Conservation (phyloP, 139 green algal species). For the Astrephomene gubernaculifera region DNA sequence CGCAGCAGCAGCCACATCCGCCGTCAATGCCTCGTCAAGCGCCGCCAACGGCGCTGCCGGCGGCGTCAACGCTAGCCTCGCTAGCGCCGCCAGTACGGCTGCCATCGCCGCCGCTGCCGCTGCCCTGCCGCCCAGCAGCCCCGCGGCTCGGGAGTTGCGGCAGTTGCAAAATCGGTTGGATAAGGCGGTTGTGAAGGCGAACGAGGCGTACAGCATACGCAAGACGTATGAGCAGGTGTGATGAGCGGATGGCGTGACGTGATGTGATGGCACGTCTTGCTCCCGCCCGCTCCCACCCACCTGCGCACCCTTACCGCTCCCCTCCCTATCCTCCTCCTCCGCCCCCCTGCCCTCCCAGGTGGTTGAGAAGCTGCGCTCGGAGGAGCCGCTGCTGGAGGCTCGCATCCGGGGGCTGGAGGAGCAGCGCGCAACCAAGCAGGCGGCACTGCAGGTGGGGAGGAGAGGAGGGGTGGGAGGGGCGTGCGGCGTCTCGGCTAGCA, state of each 20-base stretch:
- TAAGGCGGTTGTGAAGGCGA: constrained; percentile 75
- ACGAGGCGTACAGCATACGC: constrained; percentile 73
- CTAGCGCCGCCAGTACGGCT: constrained; percentile 2
- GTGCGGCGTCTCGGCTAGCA: too few species aligned
- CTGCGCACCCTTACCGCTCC: too few species aligned
- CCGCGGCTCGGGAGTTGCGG: constrained; percentile 48
- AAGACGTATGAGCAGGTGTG: constrained; percentile 74
- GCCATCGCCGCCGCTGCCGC: neutral
- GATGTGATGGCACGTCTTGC: too few species aligned
- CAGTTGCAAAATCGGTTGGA: constrained; percentile 76
- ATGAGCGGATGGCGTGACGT: too few species aligned
- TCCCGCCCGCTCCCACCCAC: too few species aligned
- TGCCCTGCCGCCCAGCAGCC: neutral
- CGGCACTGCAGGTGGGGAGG: constrained; percentile 38
- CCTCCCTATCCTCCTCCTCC: neutral
- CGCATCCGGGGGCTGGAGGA: constrained; percentile 60
- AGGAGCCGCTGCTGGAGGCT: constrained; percentile 59
- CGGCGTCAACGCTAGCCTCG: neutral
- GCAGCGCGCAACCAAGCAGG: constrained; percentile 17
- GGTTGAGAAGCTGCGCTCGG: constrained; percentile 43
- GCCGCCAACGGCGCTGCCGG: neutral
- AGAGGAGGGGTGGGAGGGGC: too few species aligned
- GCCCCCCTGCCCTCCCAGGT: constrained; percentile 23
- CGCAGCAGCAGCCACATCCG: neutral
- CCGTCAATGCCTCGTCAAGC: neutral